Evolutionary conservation across 495 filamentous ascomycete species (phyloP).

Genomic region (Penicillium diatomitis): DNA sequence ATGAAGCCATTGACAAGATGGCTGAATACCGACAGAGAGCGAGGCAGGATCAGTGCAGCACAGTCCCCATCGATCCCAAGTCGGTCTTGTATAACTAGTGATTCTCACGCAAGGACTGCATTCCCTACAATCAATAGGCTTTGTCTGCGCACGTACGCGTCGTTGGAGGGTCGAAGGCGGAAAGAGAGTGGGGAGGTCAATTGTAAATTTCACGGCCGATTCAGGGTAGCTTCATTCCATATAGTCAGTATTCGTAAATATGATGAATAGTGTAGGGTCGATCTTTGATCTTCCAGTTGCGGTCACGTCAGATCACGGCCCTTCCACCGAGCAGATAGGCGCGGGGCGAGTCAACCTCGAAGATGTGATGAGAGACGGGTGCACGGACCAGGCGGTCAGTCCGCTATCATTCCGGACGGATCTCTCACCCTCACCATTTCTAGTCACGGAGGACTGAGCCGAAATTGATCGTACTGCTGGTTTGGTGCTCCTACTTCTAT

Average conservation of each 20-base stretch:
- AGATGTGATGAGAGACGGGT: constrained; percentile 10
- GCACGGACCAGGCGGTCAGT: constrained; percentile 26
- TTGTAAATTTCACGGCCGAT: too few relatives aligned
- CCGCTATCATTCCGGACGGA: constrained; percentile 1
- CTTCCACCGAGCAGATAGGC: constrained; percentile 4
- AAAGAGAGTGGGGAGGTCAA: too few relatives aligned
- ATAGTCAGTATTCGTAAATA: too few relatives aligned
- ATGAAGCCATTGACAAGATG: constrained; percentile 31
- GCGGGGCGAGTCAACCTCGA: constrained; percentile 24
- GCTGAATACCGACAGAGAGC: constrained; percentile 24
- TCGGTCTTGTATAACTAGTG: constrained; percentile 18
- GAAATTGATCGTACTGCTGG: too few relatives aligned
- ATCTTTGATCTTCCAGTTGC: too few relatives aligned
- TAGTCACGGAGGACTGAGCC: too few relatives aligned
- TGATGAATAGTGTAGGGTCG: too few relatives aligned
- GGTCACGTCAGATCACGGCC: too few relatives aligned
- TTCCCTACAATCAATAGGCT: constrained; percentile 24
- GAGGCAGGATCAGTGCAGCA: constrained; percentile 24
- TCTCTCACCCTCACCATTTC: too few relatives aligned
- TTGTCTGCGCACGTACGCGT: not conserved
- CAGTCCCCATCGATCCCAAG: constrained; percentile 35
- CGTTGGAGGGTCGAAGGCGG: too few relatives aligned
- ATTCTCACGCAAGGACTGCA: constrained; percentile 31
- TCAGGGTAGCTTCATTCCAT: too few relatives aligned
- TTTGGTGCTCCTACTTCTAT: too few relatives aligned